These are phyloP conservation scores for Pythium biforme DNA, from an alignment of 352 stramenopile species.

Conservation along the genomic window DNA sequence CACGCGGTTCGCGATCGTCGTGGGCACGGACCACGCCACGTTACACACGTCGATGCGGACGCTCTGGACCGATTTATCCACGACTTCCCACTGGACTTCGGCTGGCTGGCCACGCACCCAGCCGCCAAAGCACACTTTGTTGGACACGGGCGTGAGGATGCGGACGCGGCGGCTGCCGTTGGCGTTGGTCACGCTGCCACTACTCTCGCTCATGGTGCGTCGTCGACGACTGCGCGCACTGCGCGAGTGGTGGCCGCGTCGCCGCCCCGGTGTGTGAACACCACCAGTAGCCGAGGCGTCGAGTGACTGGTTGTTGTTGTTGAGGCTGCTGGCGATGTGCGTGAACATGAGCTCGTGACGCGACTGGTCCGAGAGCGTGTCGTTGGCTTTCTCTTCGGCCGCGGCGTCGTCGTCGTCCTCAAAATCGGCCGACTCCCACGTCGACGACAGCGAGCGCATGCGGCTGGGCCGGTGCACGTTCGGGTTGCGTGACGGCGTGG, in stretches of 20 bases:
- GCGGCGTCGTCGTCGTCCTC: conserved; percentile 37
- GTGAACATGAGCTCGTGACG: conserved; percentile 30
- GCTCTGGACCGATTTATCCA: conserved; percentile 62
- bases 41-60: conserved; percentile 89
- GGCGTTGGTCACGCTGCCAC: conserved; percentile 19
- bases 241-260: conserved; percentile 25
- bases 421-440: conserved; percentile 55
- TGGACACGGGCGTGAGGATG: conserved; percentile 50
- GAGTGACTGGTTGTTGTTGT: conserved; percentile 18
- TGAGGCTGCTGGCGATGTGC: conserved; percentile 23
- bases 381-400: conserved; percentile 33
- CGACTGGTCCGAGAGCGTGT: conserved; percentile 15
- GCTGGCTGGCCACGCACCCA: conserved; percentile 80
- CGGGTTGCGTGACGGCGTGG: conserved; percentile 25
- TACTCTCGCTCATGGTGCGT: conserved; percentile 35
- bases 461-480: conserved; percentile 32
- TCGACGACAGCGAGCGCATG: conserved; percentile 60
- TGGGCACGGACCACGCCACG: conserved; percentile 74
- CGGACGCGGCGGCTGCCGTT: conserved; percentile 42
- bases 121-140: conserved; percentile 45
- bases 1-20: conserved; percentile 66
- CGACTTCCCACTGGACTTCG: conserved; percentile 75
- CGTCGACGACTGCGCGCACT: conserved; percentile 22
- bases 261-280: conserved; percentile 20
- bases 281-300: background rate